Conservation (phyloP, 768 basidiomycete genomes). For the Lentinula raphanica region DNA sequence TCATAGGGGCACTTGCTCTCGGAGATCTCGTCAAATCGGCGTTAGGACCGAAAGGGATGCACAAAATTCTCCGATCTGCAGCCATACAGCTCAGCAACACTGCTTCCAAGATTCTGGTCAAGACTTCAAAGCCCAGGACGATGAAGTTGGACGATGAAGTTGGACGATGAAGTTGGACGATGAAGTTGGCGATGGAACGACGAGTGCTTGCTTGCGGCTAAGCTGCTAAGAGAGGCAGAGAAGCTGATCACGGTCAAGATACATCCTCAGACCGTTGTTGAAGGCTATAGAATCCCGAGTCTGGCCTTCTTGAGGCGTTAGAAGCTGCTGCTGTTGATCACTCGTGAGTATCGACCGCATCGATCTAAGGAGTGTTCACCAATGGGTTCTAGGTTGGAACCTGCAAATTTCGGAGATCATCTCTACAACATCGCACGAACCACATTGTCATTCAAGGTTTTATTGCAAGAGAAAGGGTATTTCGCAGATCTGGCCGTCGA, state of each 20-base stretch:
- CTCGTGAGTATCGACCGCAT: slow-evolving; percentile 46
- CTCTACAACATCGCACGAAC: slow-evolving; percentile 96
- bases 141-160: too few relatives aligned
- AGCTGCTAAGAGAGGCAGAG: slow-evolving; percentile 92
- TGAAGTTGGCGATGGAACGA: slow-evolving; percentile 97
- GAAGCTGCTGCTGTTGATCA: slow-evolving; percentile 81
- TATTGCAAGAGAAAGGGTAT: slow-evolving; percentile 95
- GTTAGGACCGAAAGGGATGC: slow-evolving; percentile 98
- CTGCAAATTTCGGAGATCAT: slow-evolving; percentile 75
- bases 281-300: slow-evolving; percentile 93
- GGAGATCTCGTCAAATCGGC: slow-evolving; percentile 99
- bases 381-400: slow-evolving; percentile 50
- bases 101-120: slow-evolving; percentile 98
- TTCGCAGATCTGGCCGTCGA: slow-evolving; percentile 98
- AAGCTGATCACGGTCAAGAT: slow-evolving; percentile 88
- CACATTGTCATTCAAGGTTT: slow-evolving; percentile 92
- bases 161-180: too few relatives aligned
- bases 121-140: slow-evolving; percentile 99
- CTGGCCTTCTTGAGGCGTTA: slow-evolving; percentile 78
- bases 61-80: slow-evolving; percentile 94
- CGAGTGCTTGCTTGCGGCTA: slow-evolving; percentile 88
- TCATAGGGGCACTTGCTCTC: slow-evolving; percentile 94
- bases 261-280: slow-evolving; percentile 96
- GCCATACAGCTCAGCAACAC: slow-evolving; percentile 97
- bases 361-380: neutral